Percentiles rank a stretch among this genome's conserved stretches.
Conservation (phyloP, 352 stramenopile genomes). For the Pythium monospermum region DNA sequence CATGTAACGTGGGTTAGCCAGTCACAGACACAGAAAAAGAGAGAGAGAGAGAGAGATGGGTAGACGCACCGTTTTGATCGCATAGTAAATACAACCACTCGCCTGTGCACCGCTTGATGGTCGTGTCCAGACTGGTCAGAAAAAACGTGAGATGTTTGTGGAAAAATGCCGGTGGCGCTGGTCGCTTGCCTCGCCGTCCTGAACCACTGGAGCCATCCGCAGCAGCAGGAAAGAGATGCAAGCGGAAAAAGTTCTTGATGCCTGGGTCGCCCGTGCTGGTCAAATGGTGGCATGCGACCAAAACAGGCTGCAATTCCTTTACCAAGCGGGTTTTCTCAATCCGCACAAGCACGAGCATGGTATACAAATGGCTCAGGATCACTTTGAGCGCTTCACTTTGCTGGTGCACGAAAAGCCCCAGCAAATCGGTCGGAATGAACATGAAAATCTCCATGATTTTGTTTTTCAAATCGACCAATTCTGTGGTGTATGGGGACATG, state of each 20-base stretch:
- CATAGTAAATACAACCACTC: conserved; percentile 75
- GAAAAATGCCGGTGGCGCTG: conserved; percentile 27
- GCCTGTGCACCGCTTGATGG: conserved; percentile 58
- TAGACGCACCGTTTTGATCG: conserved; percentile 61
- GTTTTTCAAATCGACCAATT: conserved; percentile 54
- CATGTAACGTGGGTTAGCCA: too few relatives aligned
- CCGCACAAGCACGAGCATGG: conserved; percentile 47
- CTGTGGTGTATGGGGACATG: conserved; percentile 26
- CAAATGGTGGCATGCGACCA: conserved; percentile 66
- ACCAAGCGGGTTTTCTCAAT: conserved; percentile 53
- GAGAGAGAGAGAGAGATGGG: conserved; percentile 8
- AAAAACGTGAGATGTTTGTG: conserved; percentile 67
- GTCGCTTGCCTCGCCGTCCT: background rate
- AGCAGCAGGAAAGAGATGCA: conserved; percentile 28
- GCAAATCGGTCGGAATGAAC: conserved; percentile 37
- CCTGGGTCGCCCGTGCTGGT: conserved; percentile 26
- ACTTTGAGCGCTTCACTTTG: conserved; percentile 23
- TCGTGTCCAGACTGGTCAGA: conserved; percentile 64
- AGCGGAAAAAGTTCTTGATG: conserved; percentile 38
- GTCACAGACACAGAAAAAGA: background rate
- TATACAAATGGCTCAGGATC: conserved; percentile 44
- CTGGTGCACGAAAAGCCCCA: conserved; percentile 41
- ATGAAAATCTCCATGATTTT: conserved; percentile 61
- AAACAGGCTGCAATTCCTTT: conserved; percentile 45
- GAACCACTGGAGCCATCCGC: background rate